These are phyloP conservation scores for Botrytis medusae DNA, from an alignment of 2,329 filamentous ascomycete genomes.

Conservation along the genomic window DNA sequence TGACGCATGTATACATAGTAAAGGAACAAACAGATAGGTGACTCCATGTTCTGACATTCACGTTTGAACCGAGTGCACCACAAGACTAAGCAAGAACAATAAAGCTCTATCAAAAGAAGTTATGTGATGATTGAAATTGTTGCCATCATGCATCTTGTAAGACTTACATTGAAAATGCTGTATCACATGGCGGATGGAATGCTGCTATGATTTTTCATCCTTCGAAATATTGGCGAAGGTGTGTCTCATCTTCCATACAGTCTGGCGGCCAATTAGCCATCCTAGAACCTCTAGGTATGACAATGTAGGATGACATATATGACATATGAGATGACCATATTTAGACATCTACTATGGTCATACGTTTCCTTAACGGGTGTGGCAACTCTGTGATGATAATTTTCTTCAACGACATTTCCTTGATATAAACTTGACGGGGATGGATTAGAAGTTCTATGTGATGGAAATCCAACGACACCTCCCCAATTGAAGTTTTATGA, in stretches of 20 bases:
- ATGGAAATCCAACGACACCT: not conserved
- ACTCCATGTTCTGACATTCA: not conserved
- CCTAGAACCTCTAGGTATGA: too few species aligned
- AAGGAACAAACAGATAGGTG: not conserved
- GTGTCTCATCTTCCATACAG: too few species aligned
- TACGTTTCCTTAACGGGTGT: not conserved
- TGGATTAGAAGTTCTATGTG: not conserved
- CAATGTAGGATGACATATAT: not conserved
- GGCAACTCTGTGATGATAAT: not conserved
- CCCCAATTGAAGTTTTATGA: not conserved
- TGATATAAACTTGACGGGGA: not conserved
- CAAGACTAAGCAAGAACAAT: not conserved
- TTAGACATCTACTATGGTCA: not conserved
- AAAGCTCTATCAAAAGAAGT: not conserved
- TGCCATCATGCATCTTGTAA: not conserved
- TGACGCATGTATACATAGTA: not conserved
- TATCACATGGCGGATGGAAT: not conserved
- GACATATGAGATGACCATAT: not conserved
- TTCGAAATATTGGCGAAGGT: not conserved
- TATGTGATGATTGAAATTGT: not conserved
- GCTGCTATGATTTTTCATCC: not conserved
- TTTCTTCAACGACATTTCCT: not conserved
- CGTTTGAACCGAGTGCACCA: not conserved
- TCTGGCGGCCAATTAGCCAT: too few species aligned
- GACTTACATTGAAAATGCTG: not conserved